phyloP scores from a whole-genome alignment of 1,284 basidiomycete species.

The Cryptococcus depauperatus region DNA sequence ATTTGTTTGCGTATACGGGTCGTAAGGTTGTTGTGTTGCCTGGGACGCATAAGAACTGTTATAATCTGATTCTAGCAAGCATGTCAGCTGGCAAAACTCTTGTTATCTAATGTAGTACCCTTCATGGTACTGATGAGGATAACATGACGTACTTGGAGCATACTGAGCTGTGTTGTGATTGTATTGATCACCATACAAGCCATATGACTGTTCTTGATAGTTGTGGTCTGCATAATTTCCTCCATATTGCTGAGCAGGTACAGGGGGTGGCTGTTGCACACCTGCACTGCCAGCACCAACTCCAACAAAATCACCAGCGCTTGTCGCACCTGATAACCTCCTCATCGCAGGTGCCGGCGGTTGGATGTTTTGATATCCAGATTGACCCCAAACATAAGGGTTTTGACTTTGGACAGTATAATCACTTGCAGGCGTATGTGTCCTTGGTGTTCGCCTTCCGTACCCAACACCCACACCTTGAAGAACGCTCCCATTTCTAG shows the following conservation, averaged over 20 bases:
- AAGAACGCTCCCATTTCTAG: conserved; percentile 26
- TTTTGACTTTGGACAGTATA: background rate
- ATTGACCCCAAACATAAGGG: conserved; percentile 7
- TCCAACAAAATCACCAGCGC: conserved; percentile 31
- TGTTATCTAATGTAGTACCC: background rate
- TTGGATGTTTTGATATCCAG: conserved; percentile 12
- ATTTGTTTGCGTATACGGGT: conserved; percentile 15
- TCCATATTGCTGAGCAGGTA: conserved; percentile 4
- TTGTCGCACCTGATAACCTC: conserved; percentile 13
- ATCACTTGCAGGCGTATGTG: conserved; percentile 10
- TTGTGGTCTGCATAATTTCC: conserved; percentile 12
- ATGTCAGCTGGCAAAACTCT: no score
- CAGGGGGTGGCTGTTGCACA: conserved; percentile 13
- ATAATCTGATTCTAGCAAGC: conserved; percentile 10
- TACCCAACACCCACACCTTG: conserved; percentile 38
- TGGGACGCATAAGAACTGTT: conserved; percentile 16
- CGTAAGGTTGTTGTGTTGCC: conserved; percentile 8
- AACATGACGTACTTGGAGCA: conserved; percentile 1
- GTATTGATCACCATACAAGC: no score
- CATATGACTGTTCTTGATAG: background rate
- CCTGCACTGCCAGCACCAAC: conserved; percentile 30
- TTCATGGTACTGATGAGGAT: background rate
- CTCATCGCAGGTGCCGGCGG: conserved; percentile 17
- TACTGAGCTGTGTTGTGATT: no score
- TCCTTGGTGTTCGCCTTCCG: conserved; percentile 18